Base-by-base conservation (phyloP, 306 rosid genomes). In the Trifolium fragiferum region DNA sequence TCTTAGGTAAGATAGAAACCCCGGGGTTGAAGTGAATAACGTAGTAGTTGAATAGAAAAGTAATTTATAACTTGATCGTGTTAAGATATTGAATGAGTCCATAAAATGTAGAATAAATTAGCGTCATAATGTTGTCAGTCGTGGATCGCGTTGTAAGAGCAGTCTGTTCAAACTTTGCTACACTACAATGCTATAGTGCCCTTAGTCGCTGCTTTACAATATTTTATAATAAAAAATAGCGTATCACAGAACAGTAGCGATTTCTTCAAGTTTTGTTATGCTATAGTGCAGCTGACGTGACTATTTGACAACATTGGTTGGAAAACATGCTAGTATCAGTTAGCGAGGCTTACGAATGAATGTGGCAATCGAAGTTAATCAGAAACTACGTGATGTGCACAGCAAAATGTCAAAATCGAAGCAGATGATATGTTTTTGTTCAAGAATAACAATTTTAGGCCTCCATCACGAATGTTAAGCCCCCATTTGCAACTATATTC, bases 381-480 rank as follows among this genome's bases (percentile, higher is more conserved):
- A 10, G 33, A 65, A 19, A 30, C 70, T 11, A 38, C 11, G 2
- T 65, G 10, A 38, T 63, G 47, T 63, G 25, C 6, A 38, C 18
- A 40, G 9, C 49, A 68, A 8, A 38, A 64, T 35, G 65, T 30
- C 62, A 37, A 64, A 50, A 51, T 51, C 20, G 65, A 75, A 75
- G 21, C 79, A 75, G 32, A 51, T 7, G 32, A 19, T 25, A 66
- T 41, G 6, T 66, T 53, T 53, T 53, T 0, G 2, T 63, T 53
- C 7, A 3, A 66, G 35, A 76, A 66, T 40, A 66, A 51, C 16
- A 12, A 35, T 8, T 63, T 20, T 20, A 64, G 18, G 66, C 51
- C 63, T 66, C 23, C 41, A 64, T 47, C 49, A 12, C 62, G 53
- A 55, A 54, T 12, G 19, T 65, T 37, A 60, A 21, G 54, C 62